Evolutionary conservation across 805 yeast genomes (phyloP).

Genomic region (Priceomyces melissophilus): DNA sequence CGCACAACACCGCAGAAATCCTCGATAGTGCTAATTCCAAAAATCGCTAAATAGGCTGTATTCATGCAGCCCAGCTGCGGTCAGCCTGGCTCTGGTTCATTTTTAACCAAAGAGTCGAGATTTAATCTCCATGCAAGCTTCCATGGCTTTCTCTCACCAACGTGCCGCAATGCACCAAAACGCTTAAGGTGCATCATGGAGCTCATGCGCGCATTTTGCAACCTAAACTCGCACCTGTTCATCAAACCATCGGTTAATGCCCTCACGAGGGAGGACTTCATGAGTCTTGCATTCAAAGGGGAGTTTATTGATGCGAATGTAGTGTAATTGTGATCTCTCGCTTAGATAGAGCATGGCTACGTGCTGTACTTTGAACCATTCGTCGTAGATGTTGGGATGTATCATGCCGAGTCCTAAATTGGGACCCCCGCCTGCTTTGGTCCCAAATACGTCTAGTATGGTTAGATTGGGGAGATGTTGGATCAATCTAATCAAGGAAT

Average conservation of each 20-base stretch:
- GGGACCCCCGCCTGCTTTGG: conserved; percentile 51
- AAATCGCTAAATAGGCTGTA: too few relatives aligned
- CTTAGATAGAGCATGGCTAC: conserved; percentile 42
- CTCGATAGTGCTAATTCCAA: too few relatives aligned
- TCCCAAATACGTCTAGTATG: conserved; percentile 45
- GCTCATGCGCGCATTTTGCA: too few relatives aligned
- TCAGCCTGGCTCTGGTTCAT: too few relatives aligned
- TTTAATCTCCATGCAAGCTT: too few relatives aligned
- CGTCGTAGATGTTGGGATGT: conserved; percentile 53
- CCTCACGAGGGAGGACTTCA: conserved; percentile 40
- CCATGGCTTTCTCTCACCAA: too few relatives aligned
- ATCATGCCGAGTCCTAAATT: conserved; percentile 51
- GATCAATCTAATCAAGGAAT: conserved; percentile 20
- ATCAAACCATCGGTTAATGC: conserved; percentile 48
- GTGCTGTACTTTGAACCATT: conserved; percentile 55
- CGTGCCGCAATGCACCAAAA: background rate
- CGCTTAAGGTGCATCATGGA: background rate
- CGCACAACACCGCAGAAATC: too few relatives aligned
- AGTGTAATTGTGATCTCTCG: conserved; percentile 26
- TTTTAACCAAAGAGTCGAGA: too few relatives aligned
- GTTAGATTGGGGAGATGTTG: conserved; percentile 19
- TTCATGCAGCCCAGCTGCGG: too few relatives aligned
- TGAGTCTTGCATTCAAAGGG: conserved; percentile 38
- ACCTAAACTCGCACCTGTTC: conserved; percentile 24
- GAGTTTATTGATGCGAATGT: conserved; percentile 48